Percentiles rank a stretch among this genome's conserved stretches.
phyloP scores from a whole-genome alignment of 2,329 filamentous ascomycete species.

The Talaromyces pinophilus region DNA sequence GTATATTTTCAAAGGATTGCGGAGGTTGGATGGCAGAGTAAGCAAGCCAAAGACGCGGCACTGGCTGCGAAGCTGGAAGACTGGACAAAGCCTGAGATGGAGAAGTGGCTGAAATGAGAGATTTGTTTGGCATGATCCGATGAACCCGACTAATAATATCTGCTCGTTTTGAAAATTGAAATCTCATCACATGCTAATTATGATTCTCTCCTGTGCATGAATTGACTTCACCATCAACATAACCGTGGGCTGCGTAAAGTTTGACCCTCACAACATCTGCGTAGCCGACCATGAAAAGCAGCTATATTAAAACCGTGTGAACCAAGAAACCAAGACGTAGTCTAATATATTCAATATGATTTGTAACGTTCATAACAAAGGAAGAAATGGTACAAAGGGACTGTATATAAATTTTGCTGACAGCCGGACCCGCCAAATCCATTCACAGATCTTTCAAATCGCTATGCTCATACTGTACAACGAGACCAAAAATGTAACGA shows the following conservation, averaged over 20 bases:
- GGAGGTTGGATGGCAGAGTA: constrained; percentile 18
- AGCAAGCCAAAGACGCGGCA: constrained; percentile 9
- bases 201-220: not conserved
- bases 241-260: not conserved
- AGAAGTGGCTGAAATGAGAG: constrained; percentile 12
- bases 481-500: constrained; percentile 6
- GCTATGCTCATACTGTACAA: constrained; percentile 21
- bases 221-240: not conserved
- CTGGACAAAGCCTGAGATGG: constrained; percentile 21
- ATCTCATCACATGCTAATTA: not conserved
- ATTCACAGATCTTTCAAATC: constrained; percentile 8
- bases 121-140: not conserved
- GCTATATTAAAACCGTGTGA: not conserved
- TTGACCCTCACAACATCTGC: not conserved
- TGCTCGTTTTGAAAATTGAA: not conserved
- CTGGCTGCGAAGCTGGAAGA: constrained; percentile 16
- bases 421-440: not conserved
- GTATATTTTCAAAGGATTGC: constrained; percentile 22
- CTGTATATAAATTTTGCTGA: constrained; percentile 7
- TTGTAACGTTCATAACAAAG: constrained; percentile 8
- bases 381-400: constrained; percentile 16
- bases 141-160: not conserved
- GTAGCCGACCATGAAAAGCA: not conserved
- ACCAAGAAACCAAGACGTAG: not conserved
- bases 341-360: constrained; percentile 1